These are phyloP conservation scores for Pseudocercospora eumusae DNA, from an alignment of 2,329 filamentous ascomycete genomes.

Conservation along the genomic window DNA sequence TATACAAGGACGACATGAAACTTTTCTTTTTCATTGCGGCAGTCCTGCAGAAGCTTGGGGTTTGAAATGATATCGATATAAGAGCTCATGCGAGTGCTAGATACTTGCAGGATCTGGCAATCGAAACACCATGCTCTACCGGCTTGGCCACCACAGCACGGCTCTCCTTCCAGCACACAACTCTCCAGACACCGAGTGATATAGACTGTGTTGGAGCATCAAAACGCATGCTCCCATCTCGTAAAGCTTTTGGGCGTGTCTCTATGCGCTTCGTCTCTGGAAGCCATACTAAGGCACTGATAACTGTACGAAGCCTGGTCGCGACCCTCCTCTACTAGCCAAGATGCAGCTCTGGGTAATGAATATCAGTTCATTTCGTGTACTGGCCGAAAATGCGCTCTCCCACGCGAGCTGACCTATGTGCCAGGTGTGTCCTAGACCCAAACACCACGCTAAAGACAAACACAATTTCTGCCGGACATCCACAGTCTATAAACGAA, in stretches of 20 bases:
- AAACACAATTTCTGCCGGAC: not conserved
- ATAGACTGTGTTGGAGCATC: not conserved
- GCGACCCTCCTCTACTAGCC: too few species aligned
- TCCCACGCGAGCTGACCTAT: conserved; percentile 2
- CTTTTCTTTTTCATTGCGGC: not conserved
- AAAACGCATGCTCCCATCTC: not conserved
- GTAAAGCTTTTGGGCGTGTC: too few species aligned
- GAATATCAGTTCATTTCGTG: not conserved
- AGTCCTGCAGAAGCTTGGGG: not conserved
- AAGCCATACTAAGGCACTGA: not conserved
- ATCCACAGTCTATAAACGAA: not conserved
- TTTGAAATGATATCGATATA: not conserved
- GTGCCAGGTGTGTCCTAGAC: not conserved
- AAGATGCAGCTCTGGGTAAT: too few species aligned
- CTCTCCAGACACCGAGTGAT: not conserved
- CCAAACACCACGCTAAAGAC: conserved; percentile 12
- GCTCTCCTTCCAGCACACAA: not conserved
- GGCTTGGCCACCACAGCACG: too few species aligned
- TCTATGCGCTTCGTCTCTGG: not conserved
- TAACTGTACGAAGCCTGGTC: not conserved
- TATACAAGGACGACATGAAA: conserved; percentile 10
- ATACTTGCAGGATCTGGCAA: not conserved
- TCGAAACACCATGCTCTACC: not conserved
- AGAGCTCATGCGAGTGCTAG: not conserved
- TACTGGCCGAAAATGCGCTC: not conserved